Evolutionary conservation across 73 alveolate species (phyloP).

Genomic region (Blepharisma stoltei): DNA sequence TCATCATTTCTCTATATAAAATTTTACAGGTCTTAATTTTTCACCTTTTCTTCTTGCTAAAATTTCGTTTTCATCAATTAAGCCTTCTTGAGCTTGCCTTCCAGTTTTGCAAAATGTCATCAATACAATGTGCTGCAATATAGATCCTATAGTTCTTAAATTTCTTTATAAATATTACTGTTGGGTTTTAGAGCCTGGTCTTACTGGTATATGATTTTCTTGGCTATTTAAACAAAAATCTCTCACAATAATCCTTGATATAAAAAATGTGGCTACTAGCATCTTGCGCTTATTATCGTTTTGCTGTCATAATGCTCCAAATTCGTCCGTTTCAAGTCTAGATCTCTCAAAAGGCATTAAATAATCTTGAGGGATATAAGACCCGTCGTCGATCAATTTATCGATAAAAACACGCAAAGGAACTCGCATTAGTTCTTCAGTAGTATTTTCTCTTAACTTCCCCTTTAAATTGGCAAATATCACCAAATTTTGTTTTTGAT

Average conservation of each 20-base stretch:
- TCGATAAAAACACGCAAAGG: constrained; percentile 20
- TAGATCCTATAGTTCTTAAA: constrained; percentile 1
- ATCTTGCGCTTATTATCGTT: not conserved
- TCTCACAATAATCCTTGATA: constrained; percentile 33
- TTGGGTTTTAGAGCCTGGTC: not conserved
- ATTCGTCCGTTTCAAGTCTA: constrained; percentile 28
- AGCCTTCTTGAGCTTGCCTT: not conserved
- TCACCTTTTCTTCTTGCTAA: not conserved
- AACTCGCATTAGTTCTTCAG: constrained; percentile 24
- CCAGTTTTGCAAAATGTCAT: not conserved
- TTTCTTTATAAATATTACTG: not conserved
- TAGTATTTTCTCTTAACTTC: constrained; percentile 23
- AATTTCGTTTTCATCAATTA: not conserved
- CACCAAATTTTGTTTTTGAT: no score
- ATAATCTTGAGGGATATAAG: constrained; percentile 32
- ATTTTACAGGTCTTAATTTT: not conserved
- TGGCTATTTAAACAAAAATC: constrained; percentile 19
- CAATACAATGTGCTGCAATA: not conserved
- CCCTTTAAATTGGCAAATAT: no score
- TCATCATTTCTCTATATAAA: constrained; percentile 10
- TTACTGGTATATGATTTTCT: not conserved
- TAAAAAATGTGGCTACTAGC: constrained; percentile 32
- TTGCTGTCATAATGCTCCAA: constrained; percentile 31
- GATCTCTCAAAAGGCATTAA: constrained; percentile 28
- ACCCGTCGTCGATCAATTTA: constrained; percentile 5